Base-by-base conservation (phyloP, 148 eudicot species). In the Rhododendron williamsianum region DNA sequence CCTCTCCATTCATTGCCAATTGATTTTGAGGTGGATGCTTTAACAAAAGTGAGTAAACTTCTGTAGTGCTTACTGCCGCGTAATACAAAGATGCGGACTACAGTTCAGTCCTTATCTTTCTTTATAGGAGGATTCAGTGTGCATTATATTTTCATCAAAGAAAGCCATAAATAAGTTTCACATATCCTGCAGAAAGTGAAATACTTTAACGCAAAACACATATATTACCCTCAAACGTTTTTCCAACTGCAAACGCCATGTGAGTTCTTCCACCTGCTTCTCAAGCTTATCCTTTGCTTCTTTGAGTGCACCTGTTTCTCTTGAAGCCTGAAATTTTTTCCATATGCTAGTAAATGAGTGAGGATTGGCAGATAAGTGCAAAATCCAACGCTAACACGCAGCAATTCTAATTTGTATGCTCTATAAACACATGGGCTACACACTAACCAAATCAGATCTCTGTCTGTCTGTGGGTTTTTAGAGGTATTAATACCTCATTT, bases 231-330 rank as follows among this genome's bases (percentile, higher is more conserved):
- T 93, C 81, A 92, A 76, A 67, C 95, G 95, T 89, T 95, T 94
- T 89, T 97, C 98, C 72, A 91, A 90, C 91, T 94, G 98, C 76
- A 95, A 86, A 76, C 96, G 93, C 92, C 91, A 87, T 63, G 94
- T 92, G 80, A 95, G 95, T 78, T 97, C 99, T 90, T 97, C 96
- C 82, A 94, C 95, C 78, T 89, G 90, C 86, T 95, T 97, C 89
- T 97, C 99, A 85, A 97, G 96, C 83, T 92, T 93, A 90, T 92
- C 94, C 87, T 95, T 95, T 73, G 95, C 95, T 92, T 92, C 95
- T 92, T 92, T 90, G 63, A 95, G 92, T 76, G 98, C 94, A 77
- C 95, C 98, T 63, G 95, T 91, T 95, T 94, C 98, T 88, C 88
- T 91, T 67, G 97, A 89, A 87, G 95, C 98, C 98, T 96, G 84